Base-by-base conservation (phyloP, 192 early-diverging fungal species). In the Coemansia sp. region DNA sequence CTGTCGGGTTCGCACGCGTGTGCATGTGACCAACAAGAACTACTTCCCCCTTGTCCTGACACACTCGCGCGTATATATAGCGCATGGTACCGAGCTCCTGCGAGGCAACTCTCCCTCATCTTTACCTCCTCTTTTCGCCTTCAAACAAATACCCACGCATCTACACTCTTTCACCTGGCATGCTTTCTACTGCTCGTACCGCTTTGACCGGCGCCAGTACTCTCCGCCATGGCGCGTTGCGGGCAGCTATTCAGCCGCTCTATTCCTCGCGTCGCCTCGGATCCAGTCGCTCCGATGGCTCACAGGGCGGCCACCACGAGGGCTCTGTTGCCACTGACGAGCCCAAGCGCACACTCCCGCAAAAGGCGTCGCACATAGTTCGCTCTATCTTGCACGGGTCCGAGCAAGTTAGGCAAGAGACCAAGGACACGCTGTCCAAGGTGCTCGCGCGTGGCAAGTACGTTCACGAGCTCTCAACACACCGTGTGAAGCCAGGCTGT, bases 401-500 rank as follows among this genome's bases (percentile, higher is more conserved):
- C 0, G 85, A 87, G 62, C 82, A 88, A 61, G 84, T 83, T 39
- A 71, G 83, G 31, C 84, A 89, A 68, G 86, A 88, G 60, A 84
- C 84, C 36, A 68, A 73, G 26, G 69, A 77, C 63, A 90, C 91
- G 10, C 84, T 92, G 59, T 92, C 91, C 23, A 93, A 93, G 75
- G 69, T 88, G n/a, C 64, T 93, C 31, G 90, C 91, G 9, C 80
- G 91, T 38, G 91, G 92, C 43, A 95, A 95, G 82, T 95, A 92
- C 63, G 91, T 95, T 14, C 93, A 95, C 76, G 94, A 97, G 74
- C 71, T 95, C 46, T 83, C 88, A 64, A 89, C 82, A 58, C 95
- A 97, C 63, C 77, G 82, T 20, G 92, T 97, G 34, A 91, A 89
- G 73, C 94, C 95, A 0, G 93, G 95, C 21, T 77, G 86, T 60